These are phyloP conservation scores for Yamadazyma diddensiae DNA, from an alignment of 1,139 yeast genomes.

Conservation along the genomic window DNA sequence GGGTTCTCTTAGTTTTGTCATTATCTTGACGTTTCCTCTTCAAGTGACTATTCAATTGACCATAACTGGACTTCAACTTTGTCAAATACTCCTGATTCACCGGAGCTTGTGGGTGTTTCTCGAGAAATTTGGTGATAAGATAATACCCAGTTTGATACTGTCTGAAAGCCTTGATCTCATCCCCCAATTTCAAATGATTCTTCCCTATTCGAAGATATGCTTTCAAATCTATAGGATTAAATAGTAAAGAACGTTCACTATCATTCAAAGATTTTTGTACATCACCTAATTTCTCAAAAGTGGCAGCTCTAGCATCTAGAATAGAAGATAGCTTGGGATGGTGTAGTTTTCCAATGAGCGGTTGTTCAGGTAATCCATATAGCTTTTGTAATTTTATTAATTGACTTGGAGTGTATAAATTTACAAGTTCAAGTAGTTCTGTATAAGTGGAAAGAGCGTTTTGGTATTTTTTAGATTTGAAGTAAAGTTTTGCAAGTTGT, in stretches of 20 bases:
- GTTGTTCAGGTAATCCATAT: conserved; percentile 16
- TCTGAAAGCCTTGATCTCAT: conserved; percentile 41
- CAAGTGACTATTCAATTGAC: conserved; percentile 21
- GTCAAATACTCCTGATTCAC: conserved; percentile 28
- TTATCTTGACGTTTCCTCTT: conserved; percentile 12
- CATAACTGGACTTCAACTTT: conserved; percentile 24
- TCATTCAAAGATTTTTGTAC: conserved; percentile 42
- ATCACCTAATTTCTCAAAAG: conserved; percentile 49
- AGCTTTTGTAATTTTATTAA: conserved; percentile 3
- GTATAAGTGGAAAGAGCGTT: conserved; percentile 27
- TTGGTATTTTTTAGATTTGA: conserved; percentile 26
- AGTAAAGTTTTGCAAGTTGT: conserved; percentile 30
- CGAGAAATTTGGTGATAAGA: conserved; percentile 25
- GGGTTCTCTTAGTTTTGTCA: conserved; percentile 3
- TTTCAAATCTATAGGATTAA: conserved; percentile 57
- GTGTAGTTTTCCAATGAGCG: conserved; percentile 26
- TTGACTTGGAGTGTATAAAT: conserved; percentile 16
- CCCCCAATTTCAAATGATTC: conserved; percentile 27
- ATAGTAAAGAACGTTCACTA: conserved; percentile 35
- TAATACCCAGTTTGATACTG: conserved; percentile 42
- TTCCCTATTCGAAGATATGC: conserved; percentile 59
- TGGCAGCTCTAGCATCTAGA: conserved; percentile 57
- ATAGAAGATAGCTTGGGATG: conserved; percentile 23
- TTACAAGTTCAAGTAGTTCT: conserved; percentile 17
- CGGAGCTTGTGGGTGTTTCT: conserved; percentile 18